These are phyloP conservation scores for Cystobasidiaceae sp. DNA, from an alignment of 1,284 basidiomycete species.

Conservation along the genomic window DNA sequence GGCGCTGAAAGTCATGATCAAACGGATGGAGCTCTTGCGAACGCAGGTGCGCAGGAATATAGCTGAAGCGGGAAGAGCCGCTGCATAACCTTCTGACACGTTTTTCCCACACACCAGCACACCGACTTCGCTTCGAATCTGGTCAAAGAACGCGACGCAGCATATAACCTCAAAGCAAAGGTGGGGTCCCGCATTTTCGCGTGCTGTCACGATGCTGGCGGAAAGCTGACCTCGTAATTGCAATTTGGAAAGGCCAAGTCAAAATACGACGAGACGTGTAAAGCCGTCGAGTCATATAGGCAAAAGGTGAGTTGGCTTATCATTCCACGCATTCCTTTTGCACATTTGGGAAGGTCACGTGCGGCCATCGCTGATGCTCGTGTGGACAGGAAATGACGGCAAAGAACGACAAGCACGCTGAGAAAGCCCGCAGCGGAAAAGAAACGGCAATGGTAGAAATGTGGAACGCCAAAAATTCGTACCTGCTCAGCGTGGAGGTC, in stretches of 20 bases:
- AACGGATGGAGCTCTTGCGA: slow-evolving; percentile 17
- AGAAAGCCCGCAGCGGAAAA: neutral
- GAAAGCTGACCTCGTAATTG: neutral
- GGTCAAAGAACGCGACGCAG: slow-evolving; percentile 20
- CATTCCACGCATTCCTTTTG: neutral
- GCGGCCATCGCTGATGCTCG: neutral
- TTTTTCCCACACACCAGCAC: neutral
- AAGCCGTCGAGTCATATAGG: slow-evolving; percentile 23
- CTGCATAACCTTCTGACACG: neutral
- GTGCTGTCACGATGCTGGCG: neutral
- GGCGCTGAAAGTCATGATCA: slow-evolving; percentile 3
- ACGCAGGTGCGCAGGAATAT: neutral
- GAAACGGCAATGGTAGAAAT: slow-evolving; percentile 19
- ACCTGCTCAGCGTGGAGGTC: slow-evolving; percentile 23
- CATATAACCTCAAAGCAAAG: slow-evolving; percentile 26
- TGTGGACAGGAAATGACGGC: slow-evolving; percentile 7
- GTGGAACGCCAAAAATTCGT: slow-evolving; percentile 25
- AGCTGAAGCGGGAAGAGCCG: neutral
- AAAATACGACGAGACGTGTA: slow-evolving; percentile 30
- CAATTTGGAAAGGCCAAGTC: slow-evolving; percentile 12
- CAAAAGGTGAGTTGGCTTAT: slow-evolving; percentile 15
- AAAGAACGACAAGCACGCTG: slow-evolving; percentile 18
- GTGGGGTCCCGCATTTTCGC: neutral
- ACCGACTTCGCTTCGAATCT: slow-evolving; percentile 19
- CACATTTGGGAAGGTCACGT: neutral